Evolutionary conservation across 148 eudicot genomes (phyloP).

Genomic region (Selenicereus undatus): DNA sequence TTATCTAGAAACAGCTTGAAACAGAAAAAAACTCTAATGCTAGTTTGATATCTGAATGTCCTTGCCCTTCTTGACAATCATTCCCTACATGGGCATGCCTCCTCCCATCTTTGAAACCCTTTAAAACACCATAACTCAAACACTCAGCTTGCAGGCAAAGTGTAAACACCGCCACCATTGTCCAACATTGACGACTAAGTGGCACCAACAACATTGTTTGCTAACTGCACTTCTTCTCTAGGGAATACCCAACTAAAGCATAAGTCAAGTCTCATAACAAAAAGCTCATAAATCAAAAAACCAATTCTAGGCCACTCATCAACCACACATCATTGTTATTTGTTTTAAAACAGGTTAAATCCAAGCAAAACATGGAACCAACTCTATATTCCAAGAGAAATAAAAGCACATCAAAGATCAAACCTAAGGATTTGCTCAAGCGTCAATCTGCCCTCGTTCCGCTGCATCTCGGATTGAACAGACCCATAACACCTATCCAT

Average conservation of each 20-base stretch:
- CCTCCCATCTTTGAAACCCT: not conserved
- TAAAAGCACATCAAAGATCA: not conserved
- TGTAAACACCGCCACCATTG: not conserved
- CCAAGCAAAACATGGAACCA: not conserved
- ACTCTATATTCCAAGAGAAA: not conserved
- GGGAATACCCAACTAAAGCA: not conserved
- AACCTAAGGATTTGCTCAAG: conserved; percentile 98
- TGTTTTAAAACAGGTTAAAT: not conserved
- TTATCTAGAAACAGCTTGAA: not conserved
- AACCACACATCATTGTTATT: not conserved
- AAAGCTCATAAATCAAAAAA: not conserved
- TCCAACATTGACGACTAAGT: not conserved
- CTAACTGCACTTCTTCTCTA: not conserved
- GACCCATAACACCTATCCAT: conserved; percentile 85
- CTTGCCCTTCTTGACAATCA: not conserved
- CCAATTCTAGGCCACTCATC: not conserved
- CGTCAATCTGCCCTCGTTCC: conserved; percentile 80
- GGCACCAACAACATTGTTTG: not conserved
- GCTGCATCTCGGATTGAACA: conserved; percentile 75
- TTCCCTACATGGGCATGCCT: not conserved
- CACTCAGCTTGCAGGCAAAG: not conserved
- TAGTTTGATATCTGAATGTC: not conserved
- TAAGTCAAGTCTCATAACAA: not conserved
- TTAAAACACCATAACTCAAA: not conserved
- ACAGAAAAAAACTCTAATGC: not conserved